These are phyloP conservation scores for Straminergon stramineum DNA, from an alignment of 225 moss, liverwort and hornwort genomes.

Conservation along the genomic window DNA sequence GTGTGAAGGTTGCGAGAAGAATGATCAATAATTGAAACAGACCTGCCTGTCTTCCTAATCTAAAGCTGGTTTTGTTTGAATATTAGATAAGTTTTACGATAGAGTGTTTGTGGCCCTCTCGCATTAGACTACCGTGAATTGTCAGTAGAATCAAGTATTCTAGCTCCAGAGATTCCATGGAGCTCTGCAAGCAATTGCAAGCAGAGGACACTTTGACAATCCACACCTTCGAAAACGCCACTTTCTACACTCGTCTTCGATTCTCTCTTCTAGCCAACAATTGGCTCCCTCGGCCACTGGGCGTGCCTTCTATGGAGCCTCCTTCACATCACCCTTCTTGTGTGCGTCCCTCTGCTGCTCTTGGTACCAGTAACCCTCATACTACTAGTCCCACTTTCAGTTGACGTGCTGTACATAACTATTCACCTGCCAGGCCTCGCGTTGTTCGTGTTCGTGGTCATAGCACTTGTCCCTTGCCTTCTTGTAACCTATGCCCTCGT, in stretches of 20 bases:
- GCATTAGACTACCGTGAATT: too few relatives aligned
- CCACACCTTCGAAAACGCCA: background rate
- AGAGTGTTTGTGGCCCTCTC: background rate
- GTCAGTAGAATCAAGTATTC: too few relatives aligned
- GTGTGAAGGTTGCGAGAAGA: background rate
- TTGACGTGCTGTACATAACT: background rate
- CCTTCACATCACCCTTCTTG: background rate
- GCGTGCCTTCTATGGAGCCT: background rate
- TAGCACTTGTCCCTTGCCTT: background rate
- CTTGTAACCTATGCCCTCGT: background rate
- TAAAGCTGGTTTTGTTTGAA: background rate
- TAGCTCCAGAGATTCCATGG: too few relatives aligned
- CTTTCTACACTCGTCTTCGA: background rate
- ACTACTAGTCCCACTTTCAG: background rate
- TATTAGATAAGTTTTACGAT: background rate
- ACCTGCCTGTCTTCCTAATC: background rate
- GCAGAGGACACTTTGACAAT: background rate
- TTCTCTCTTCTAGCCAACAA: background rate
- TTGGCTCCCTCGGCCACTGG: background rate
- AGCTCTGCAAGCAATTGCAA: background rate
- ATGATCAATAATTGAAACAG: background rate
- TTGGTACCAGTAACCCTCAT: background rate
- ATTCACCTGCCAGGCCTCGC: background rate
- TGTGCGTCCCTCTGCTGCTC: background rate
- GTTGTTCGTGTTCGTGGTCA: rapidly evolving